Percentiles rank a stretch among this genome's conserved stretches.
Evolutionary conservation across 202 grass and related monocot species (phyloP).

Genomic region (Setaria italica): DNA sequence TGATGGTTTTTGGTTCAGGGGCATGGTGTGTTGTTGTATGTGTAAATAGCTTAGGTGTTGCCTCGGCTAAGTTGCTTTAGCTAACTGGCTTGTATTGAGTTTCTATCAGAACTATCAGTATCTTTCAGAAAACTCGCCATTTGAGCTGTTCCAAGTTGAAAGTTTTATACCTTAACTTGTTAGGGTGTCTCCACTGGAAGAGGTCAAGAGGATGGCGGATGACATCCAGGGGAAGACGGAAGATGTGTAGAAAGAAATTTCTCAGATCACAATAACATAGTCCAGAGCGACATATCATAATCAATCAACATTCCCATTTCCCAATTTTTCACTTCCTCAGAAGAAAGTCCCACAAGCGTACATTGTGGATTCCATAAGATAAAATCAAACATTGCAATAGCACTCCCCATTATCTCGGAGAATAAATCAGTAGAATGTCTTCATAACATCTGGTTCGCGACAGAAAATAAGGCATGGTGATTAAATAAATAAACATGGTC

Average conservation of each 20-base stretch:
- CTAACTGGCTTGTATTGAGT: constrained; percentile 12
- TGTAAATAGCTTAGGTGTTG: constrained; percentile 41
- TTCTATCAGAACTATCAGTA: constrained; percentile 16
- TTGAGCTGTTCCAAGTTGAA: not conserved
- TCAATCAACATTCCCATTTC: not conserved
- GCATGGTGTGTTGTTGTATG: constrained; percentile 31
- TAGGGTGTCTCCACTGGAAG: not conserved
- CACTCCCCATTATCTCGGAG: not conserved
- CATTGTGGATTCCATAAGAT: too few species aligned
- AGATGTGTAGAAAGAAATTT: too few species aligned
- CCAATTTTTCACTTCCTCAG: too few species aligned
- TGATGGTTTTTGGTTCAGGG: constrained; percentile 57
- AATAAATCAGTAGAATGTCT: not conserved
- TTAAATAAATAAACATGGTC: not conserved
- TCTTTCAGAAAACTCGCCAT: not conserved
- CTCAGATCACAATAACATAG: not conserved
- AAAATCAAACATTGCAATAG: not conserved
- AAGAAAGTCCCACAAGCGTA: too few species aligned
- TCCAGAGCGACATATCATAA: not conserved
- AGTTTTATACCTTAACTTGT: not conserved
- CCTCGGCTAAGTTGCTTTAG: constrained; percentile 49
- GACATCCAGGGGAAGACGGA: too few species aligned
- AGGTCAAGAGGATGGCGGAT: too few species aligned
- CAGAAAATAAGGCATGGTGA: not conserved
- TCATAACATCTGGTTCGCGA: not conserved